phyloP scores from a whole-genome alignment of 164 flowering plant species.

The Tetrastigma voinierianum region DNA sequence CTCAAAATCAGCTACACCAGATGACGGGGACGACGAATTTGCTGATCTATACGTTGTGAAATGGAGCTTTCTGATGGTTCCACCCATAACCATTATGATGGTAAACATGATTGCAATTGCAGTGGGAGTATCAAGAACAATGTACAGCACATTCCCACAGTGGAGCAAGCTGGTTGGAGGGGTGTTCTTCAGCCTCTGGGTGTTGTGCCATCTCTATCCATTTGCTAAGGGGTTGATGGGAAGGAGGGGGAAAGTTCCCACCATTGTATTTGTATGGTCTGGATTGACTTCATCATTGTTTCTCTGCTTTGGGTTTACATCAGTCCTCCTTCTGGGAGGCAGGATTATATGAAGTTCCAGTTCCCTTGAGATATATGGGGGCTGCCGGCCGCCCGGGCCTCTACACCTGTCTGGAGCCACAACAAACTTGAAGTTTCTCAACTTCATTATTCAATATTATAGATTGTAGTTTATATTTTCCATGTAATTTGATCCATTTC shows the following conservation, averaged over 20 bases:
- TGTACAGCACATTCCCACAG: slow-evolving; percentile 79
- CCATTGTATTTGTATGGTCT: slow-evolving; percentile 90
- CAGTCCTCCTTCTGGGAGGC: slow-evolving; percentile 59
- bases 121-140: slow-evolving; percentile 68
- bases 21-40: slow-evolving; percentile 81
- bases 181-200: slow-evolving; percentile 96
- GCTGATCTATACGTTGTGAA: slow-evolving; percentile 76
- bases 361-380: slow-evolving; percentile 61
- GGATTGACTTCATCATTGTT: slow-evolving; percentile 66
- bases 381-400: no score
- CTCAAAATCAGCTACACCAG: slow-evolving; percentile 69
- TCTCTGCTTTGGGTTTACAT: slow-evolving; percentile 81
- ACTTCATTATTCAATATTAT: slow-evolving; percentile 19
- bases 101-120: slow-evolving; percentile 73
- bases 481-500: not conserved
- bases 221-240: slow-evolving; percentile 96
- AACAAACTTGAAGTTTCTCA: slow-evolving; percentile 16
- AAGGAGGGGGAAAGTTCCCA: slow-evolving; percentile 76
- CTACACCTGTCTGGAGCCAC: no score
- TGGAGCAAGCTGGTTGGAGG: slow-evolving; percentile 97
- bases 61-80: slow-evolving; percentile 83
- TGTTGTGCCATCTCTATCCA: slow-evolving; percentile 79
- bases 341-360: slow-evolving; percentile 35
- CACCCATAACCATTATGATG: slow-evolving; percentile 83
- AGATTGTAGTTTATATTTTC: not conserved